Evolutionary conservation across 2,329 filamentous ascomycete species (phyloP), one percentile per base, ranked within the genome.

Genomic region (Fusarium mangiferae): DNA sequence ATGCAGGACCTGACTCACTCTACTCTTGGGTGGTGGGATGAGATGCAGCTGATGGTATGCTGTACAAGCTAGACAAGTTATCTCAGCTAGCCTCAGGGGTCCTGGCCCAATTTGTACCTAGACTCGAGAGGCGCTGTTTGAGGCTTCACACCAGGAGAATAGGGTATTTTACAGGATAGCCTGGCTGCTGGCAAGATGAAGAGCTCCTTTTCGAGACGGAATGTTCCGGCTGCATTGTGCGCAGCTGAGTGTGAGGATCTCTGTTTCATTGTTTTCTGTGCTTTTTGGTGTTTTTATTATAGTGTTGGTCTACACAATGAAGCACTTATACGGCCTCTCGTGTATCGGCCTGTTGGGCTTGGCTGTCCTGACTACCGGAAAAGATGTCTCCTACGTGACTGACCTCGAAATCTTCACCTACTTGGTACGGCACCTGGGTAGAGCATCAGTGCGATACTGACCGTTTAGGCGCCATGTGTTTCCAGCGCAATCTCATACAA

Each of bases 401-500:
- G 85, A 87, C 51, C 80, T 87, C 6, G 72, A 80, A 13, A 81
- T 86, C 46, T 87, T 79, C 72, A 82, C 82, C 18, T 74, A 81
- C 13, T 75, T 87, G 75, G 84, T 86, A 81, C 24, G 81, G 4
- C 64, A 44, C 30, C 36, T 44, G 10, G 30, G 39, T 17, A 8
- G 28, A 24, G 49, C 18, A 22, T 8, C 24, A 3, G 13, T 7
- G 36, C 20, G 26, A 22, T 65, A 38, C 58, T 74, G 33, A 74
- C 57, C 66, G 33, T 36, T 18, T 33, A 89, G 85, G 87, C 87
- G 44, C 86, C 86, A 30, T 90, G 88, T 76, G 87, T 83, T 8
- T 81, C 84, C 66, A 80, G 78, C 5, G 87, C 86, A 15, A 65
- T 89, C 44, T 84, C 82, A 5, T 82, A 84, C 66, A 83, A 84